Evolutionary conservation across 2,329 filamentous ascomycete genomes (phyloP), one percentile per base, ranked within the genome.

Genomic region (Sclerotinia glacialis): DNA sequence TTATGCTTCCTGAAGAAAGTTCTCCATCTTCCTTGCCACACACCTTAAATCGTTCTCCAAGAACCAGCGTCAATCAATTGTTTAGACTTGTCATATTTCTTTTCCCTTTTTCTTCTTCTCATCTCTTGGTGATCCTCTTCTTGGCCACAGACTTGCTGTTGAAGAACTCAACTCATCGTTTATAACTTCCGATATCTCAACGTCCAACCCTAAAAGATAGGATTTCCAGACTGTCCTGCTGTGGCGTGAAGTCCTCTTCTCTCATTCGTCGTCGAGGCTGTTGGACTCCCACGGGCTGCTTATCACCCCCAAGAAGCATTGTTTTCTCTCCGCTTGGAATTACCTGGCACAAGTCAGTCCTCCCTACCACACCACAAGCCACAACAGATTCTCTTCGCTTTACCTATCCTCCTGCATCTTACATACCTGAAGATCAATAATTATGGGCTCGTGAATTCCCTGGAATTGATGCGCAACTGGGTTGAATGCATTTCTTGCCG

Each of bases 241-340:
- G 72, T 74, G 72, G 72, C 72, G 68, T 72, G 68, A 67, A 69
- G 67, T 63, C 60, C 65, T 66, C 65, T 44, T 56, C 58, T 70
- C 68, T 63, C 65, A 75, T 74, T 75, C 71, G 74, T 67, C 64
- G 40, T 71, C 62, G 46, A 67, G 54, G 58, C 65, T 71, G 67
- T 72, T 72, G 49, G 70, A 71, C 71, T 68, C 67, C 71, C 68
- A 71, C 70, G 67, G 68, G 67, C 67, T 71, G 69, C 72, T 71
- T 73, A 71, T 72, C 67, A 67, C 31, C 68, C 58, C 58, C 52
- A 69, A 67, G 64, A 70, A 70, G 67, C 54, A 65, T 50, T 66
- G 67, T 60, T 70, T 70, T 64, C 65, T 70, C 69, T 72, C 67
- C 70, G 70, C 71, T 67, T 71, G 67, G 67, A 72, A 74, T 72